These are phyloP conservation scores for Luffa aegyptiaca DNA, from an alignment of 306 rosid genomes.

Conservation along the genomic window DNA sequence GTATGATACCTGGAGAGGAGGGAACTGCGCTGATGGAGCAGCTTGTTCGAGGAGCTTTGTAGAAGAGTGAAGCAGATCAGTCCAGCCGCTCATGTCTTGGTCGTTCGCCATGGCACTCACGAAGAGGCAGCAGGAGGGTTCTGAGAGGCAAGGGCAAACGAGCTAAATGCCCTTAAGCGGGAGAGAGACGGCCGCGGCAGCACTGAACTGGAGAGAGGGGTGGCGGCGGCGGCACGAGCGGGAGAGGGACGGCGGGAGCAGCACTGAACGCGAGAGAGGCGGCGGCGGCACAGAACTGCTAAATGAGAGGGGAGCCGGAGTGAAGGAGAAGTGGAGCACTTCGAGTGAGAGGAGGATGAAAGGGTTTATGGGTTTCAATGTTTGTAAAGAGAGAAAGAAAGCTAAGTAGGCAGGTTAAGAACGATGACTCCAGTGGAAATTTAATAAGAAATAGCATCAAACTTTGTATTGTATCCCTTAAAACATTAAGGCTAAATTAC, in stretches of 20 bases:
- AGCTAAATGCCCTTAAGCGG: not conserved
- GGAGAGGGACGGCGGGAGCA: not conserved
- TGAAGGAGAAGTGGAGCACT: too few species aligned
- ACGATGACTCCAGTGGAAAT: too few species aligned
- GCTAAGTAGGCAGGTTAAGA: too few species aligned
- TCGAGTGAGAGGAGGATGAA: too few species aligned
- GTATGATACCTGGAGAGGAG: conserved; percentile 77
- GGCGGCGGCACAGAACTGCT: too few species aligned
- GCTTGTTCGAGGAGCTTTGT: conserved; percentile 98
- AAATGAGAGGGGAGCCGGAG: too few species aligned
- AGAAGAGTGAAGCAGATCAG: conserved; percentile 86
- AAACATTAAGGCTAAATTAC: too few species aligned
- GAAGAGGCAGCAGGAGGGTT: not conserved
- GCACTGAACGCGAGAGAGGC: not conserved
- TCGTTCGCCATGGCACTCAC: conserved; percentile 53
- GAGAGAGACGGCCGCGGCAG: not conserved
- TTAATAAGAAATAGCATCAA: too few species aligned
- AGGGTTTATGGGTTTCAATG: too few species aligned
- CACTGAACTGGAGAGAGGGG: not conserved
- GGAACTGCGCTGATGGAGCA: conserved; percentile 94
- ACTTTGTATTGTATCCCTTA: too few species aligned
- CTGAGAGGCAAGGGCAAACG: conserved; percentile 8
- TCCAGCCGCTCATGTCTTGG: conserved; percentile 57
- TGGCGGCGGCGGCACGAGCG: too few species aligned
- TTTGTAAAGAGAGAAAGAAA: too few species aligned